Evolutionary conservation across 75 land plant genomes (phyloP), one percentile per base, ranked within the genome.

Genomic region (Pinus taeda): DNA sequence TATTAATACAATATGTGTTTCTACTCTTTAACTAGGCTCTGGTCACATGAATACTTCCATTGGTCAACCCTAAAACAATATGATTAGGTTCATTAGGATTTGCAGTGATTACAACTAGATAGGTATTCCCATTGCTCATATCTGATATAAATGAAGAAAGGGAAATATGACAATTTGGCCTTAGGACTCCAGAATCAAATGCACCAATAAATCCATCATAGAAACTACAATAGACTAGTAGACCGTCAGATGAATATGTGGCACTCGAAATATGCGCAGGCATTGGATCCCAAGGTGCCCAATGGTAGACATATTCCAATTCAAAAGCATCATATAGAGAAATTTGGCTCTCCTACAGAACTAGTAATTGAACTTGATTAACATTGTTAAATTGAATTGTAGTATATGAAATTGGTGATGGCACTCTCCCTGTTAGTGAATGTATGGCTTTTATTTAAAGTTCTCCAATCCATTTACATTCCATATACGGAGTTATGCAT

Each of bases 231-330:
- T 87, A 87, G 0, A 89, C 80, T 37, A 87, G 83, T 53, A 84
- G 64, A 57, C 89, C 85, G 78, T 89, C 91, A 64, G 86, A 86
- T 15, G 90, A 90, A 66, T 87, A 90, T 37, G 84, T 81, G 30
- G 92, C 92, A 79, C 81, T 90, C 45, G 87, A 82, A 62, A 90
- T 82, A 14, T 87, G 77, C 6, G 87, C 85, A 71, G 85, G 21
- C 61, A 87, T 77, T 8, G 83, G 60, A 37, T 81, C 82, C 21
- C 76, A 77, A 59, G 90, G 90, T 65, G 60, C 57, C 92, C 90
- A 87, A 90, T 90, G 81, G 26, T 0, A 0, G 0, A 26, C 26
- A 26, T 26, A 26, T 26, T 26, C 26, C 26, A 26, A 26, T 26
- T 26, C 26, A 26, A 26, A 26, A 26, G 26, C 26, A 26, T 26